Evolutionary conservation across 805 yeast genomes (phyloP).

Genomic region (Yarrowia bubula): DNA sequence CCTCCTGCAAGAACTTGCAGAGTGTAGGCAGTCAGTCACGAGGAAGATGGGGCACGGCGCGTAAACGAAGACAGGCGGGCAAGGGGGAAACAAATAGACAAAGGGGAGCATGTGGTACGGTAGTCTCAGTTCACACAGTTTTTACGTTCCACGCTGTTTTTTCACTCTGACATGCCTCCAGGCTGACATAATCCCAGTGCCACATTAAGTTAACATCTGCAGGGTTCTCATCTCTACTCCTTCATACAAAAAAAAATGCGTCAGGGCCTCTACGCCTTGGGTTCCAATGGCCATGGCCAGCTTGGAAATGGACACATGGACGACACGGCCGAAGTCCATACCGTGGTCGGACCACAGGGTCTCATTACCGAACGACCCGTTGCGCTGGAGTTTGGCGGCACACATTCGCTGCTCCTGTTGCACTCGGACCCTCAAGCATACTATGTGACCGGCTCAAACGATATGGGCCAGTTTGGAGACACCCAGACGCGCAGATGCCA

Average conservation of each 20-base stretch:
- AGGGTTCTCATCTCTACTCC: conserved; percentile 25
- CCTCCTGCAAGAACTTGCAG: conserved; percentile 21
- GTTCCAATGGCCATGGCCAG: conserved; percentile 82
- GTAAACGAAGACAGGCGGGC: not conserved
- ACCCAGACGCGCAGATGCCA: not conserved
- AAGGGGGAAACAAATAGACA: not conserved
- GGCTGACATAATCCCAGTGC: conserved; percentile 8
- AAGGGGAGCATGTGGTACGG: too few relatives aligned
- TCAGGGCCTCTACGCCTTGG: conserved; percentile 50
- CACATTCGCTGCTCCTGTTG: conserved; percentile 61
- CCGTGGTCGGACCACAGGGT: conserved; percentile 21
- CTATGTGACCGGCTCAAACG: conserved; percentile 60
- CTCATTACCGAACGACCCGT: conserved; percentile 31
- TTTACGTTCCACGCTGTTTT: not conserved
- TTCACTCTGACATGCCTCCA: not conserved
- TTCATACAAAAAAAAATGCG: conserved; percentile 28
- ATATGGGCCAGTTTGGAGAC: conserved; percentile 54
- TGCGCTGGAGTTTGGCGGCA: conserved; percentile 73
- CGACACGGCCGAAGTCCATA: conserved; percentile 45
- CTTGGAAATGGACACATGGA: conserved; percentile 58
- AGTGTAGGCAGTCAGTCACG: conserved; percentile 11
- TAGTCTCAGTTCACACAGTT: too few relatives aligned
- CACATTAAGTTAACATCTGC: conserved; percentile 20
- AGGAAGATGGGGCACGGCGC: conserved; percentile 11
- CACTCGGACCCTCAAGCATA: conserved; percentile 36